Evolutionary conservation across 306 rosid genomes (phyloP).

Genomic region (Lathyrus tuberosus): DNA sequence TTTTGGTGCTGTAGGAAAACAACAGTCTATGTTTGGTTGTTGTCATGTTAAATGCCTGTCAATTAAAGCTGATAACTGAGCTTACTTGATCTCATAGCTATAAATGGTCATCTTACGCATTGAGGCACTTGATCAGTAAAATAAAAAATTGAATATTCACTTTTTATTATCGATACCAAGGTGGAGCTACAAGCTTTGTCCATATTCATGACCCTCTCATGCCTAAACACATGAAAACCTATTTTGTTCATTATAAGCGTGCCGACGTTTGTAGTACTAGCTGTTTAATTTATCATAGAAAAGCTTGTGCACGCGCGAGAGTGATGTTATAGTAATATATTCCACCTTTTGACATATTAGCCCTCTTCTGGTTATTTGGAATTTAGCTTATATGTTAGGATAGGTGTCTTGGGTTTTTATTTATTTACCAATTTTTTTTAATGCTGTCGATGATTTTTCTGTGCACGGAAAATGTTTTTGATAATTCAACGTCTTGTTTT

Average conservation of each 20-base stretch:
- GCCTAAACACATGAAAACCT: constrained; percentile 10
- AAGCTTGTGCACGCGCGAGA: neutral
- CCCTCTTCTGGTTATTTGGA: constrained; percentile 14
- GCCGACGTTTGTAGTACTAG: neutral
- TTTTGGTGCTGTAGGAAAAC: neutral
- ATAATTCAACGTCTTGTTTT: constrained; percentile 12
- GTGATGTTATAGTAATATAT: constrained; percentile 1
- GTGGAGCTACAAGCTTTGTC: constrained; percentile 18
- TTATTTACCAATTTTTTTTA: constrained; percentile 1
- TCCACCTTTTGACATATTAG: constrained; percentile 14
- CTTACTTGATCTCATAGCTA: constrained; percentile 9
- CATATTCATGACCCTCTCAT: constrained; percentile 10
- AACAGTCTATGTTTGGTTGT: constrained; percentile 5
- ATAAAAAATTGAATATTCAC: neutral
- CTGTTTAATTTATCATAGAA: neutral
- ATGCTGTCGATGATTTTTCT: constrained; percentile 8
- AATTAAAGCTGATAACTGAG: constrained; percentile 11
- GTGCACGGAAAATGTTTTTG: neutral
- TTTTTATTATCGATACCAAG: constrained; percentile 9
- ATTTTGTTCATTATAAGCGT: constrained; percentile 16
- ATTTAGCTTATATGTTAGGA: constrained; percentile 22
- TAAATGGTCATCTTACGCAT: constrained; percentile 16
- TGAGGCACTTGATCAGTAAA: constrained; percentile 30
- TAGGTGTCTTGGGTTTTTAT: constrained; percentile 11
- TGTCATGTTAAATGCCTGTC: constrained; percentile 29